These are phyloP conservation scores for Apiotrichum montevideense DNA, from an alignment of 1,284 basidiomycete genomes.

Conservation along the genomic window DNA sequence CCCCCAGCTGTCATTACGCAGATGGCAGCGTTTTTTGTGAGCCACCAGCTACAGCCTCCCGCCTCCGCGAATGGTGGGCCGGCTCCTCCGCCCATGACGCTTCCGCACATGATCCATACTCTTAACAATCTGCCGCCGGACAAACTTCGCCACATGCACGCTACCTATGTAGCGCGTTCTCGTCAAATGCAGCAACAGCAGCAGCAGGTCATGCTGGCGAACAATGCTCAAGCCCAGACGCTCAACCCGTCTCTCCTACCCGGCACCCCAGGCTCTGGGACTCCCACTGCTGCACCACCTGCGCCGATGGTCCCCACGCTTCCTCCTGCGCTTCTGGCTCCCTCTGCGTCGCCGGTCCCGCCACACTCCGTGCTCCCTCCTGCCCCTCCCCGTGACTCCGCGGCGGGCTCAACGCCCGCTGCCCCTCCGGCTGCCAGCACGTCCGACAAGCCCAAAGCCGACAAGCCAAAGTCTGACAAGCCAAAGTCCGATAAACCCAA, in stretches of 20 bases:
- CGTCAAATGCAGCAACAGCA: slow-evolving; percentile 6
- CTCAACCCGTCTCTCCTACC: slow-evolving; percentile 3
- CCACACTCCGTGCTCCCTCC: not conserved
- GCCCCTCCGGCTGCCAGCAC: not conserved
- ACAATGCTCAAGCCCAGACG: not conserved
- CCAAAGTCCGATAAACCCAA: not conserved
- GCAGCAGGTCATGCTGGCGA: not conserved
- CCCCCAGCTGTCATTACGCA: not conserved
- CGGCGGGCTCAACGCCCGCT: not conserved
- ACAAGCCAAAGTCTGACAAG: not conserved
- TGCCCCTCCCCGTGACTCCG: not conserved
- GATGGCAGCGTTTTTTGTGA: slow-evolving; percentile 7
- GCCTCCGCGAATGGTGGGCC: not conserved
- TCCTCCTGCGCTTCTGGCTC: slow-evolving; percentile 2
- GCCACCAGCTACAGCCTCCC: not conserved
- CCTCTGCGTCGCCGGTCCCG: not conserved
- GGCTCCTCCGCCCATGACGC: slow-evolving; percentile 5
- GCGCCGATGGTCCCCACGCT: not conserved
- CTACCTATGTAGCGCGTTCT: slow-evolving; percentile 9
- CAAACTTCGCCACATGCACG: slow-evolving; percentile 15
- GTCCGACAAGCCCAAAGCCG: not conserved
- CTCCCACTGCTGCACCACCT: not conserved
- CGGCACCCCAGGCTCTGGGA: not conserved
- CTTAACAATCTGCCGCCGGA: slow-evolving; percentile 11
- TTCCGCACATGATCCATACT: slow-evolving; percentile 9